phyloP scores from a whole-genome alignment of 1,139 yeast genomes.

The Protomyces macrosporus region DNA sequence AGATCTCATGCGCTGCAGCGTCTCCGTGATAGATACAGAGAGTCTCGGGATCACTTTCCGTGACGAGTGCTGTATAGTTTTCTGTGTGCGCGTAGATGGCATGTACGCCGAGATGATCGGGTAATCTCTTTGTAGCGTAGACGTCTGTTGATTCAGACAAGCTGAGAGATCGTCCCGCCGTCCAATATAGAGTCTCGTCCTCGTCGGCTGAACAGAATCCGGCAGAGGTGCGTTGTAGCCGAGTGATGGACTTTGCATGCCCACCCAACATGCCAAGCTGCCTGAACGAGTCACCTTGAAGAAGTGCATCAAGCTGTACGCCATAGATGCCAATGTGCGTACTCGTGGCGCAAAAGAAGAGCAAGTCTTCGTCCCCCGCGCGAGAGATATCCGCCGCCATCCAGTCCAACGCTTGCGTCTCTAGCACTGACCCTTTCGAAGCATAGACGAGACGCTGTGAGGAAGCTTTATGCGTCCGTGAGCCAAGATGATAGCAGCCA shows the following conservation, averaged over 20 bases:
- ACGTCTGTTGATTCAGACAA: no score
- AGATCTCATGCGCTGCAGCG: background rate
- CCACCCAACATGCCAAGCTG: background rate
- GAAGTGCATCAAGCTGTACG: background rate
- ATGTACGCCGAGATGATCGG: no score
- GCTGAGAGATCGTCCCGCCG: no score
- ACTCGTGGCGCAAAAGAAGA: background rate
- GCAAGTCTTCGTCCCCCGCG: conserved; percentile 12
- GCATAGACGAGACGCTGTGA: conserved; percentile 28
- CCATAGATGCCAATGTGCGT: background rate
- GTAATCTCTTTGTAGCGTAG: no score
- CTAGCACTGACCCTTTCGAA: background rate
- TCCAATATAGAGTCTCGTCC: background rate
- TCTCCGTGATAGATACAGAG: background rate
- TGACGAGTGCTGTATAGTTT: no score
- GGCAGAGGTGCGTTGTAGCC: background rate
- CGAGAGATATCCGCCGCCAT: conserved; percentile 12
- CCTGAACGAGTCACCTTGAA: background rate
- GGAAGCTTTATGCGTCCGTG: conserved; percentile 28
- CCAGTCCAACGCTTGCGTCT: conserved; percentile 37
- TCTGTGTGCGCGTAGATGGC: no score
- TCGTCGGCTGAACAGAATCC: background rate
- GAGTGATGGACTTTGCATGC: background rate
- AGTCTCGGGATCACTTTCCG: no score
- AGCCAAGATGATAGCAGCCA: conserved; percentile 50